Evolutionary conservation across 495 filamentous ascomycete genomes (phyloP).

Genomic region (Pyronema domesticum): DNA sequence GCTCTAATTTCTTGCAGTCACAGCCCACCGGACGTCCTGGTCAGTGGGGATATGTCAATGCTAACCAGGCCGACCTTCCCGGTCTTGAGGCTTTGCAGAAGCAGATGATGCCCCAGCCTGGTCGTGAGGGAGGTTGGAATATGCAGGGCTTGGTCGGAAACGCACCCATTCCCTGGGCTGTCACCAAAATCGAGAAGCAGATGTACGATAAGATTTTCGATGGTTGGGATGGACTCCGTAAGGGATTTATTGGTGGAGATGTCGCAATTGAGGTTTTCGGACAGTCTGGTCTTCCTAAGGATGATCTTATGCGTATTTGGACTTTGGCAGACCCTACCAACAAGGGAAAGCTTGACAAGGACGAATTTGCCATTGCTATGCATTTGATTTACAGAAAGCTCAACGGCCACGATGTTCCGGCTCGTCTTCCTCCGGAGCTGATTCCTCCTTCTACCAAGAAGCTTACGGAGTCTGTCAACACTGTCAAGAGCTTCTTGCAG

Average conservation of each 20-base stretch:
- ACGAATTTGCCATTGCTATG: constrained; percentile 98
- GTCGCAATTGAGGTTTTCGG: constrained; percentile 95
- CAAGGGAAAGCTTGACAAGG: constrained; percentile 82
- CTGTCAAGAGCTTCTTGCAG: constrained; percentile 79
- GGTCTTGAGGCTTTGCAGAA: constrained; percentile 87
- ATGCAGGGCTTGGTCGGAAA: constrained; percentile 77
- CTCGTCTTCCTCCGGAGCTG: constrained; percentile 76
- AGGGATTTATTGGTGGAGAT: constrained; percentile 82
- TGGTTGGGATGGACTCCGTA: constrained; percentile 89
- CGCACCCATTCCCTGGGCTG: constrained; percentile 92
- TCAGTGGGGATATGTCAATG: constrained; percentile 95
- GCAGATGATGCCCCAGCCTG: constrained; percentile 95
- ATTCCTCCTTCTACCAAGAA: constrained; percentile 93
- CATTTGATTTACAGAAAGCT: constrained; percentile 95
- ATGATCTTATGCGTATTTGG: constrained; percentile 85
- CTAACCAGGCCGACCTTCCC: constrained; percentile 71
- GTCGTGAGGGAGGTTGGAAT: constrained; percentile 83
- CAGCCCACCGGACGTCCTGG: constrained; percentile 95
- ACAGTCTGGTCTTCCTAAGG: constrained; percentile 80
- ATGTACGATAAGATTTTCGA: constrained; percentile 91
- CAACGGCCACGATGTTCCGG: constrained; percentile 89
- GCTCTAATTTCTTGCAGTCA: constrained; percentile 46
- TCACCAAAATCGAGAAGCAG: constrained; percentile 97
- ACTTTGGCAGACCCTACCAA: constrained; percentile 87
- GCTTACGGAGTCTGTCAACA: constrained; percentile 75